Base-by-base conservation (phyloP, 257 asterid genomes). In the Anisodus tanguticus region DNA sequence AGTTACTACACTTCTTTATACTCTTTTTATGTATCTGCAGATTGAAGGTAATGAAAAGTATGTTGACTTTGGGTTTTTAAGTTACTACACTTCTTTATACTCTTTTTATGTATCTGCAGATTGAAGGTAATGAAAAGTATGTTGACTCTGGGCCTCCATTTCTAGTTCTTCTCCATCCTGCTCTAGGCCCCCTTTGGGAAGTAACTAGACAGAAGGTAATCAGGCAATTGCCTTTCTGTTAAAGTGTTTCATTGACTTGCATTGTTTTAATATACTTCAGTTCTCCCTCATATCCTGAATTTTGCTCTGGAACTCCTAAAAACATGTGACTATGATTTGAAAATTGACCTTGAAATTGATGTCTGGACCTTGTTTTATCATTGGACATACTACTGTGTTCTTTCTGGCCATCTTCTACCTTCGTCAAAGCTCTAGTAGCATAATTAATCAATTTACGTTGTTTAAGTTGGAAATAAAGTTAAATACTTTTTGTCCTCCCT, bases 151-250 rank as follows among this genome's bases (percentile, higher is more conserved):
- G 93, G 87, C 98, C 98, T 6, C 99, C 99, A 45, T 95, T 90
- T 93, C 91, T 97, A 87, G 89, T 97, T 85, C 92, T 95, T 87
- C 97, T 97, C 84, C 98, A 97, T 89, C 99, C 99, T 85, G 98
- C 99, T 89, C 91, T 97, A 74, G 98, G 99, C 67, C 99, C 99
- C 63, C 93, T 97, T 84, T 97, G 99, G 99, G 97, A 94, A 90
- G 91, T 97, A 90, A 95, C 88, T 80, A 89, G 96, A 83, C 98
- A 97, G 89, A 97, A 97, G 91, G 99, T 93, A 83, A 86, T 87
- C 60, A 79, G 58, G 63, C 19, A 72, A 71, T 54, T 41, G 35
- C 63, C 43, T 19, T 82, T 39, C 64, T 26, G 45, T 60, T 62
- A 4, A 22, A 39, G 43, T 26, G 37, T 82, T 47, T 47, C 15